phyloP scores from a whole-genome alignment of 768 basidiomycete genomes.

The Candolleomyces efflorescens region DNA sequence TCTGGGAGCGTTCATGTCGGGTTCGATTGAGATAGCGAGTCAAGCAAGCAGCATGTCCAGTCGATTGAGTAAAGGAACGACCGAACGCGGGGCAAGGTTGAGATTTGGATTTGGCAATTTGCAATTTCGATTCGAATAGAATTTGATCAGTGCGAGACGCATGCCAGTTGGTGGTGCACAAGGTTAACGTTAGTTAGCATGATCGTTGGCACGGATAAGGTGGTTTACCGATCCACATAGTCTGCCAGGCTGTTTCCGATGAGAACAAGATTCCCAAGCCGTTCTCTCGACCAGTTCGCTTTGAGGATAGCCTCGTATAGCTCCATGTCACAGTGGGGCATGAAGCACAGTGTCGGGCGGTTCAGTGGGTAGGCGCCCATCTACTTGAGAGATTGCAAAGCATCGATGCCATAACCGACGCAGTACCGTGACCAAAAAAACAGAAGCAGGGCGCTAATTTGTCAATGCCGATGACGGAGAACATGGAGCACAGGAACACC shows the following conservation, averaged over 20 bases:
- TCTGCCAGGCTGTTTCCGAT: constrained; percentile 64
- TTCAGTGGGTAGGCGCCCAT: constrained; percentile 33
- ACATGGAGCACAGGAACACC: constrained; percentile 22
- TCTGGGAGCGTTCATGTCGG: constrained; percentile 11
- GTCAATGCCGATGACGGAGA: background rate
- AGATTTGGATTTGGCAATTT: too few relatives aligned
- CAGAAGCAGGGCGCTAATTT: background rate
- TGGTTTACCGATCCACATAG: constrained; percentile 60
- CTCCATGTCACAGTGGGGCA: constrained; percentile 76
- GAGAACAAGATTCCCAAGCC: constrained; percentile 47
- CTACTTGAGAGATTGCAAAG: background rate
- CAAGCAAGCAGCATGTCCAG: background rate
- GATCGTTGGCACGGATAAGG: background rate
- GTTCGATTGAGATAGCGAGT: constrained; percentile 35
- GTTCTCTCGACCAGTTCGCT: constrained; percentile 52
- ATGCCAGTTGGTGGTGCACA: too few relatives aligned
- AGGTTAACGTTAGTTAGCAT: background rate
- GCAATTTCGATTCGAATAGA: too few relatives aligned
- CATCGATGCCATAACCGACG: too few relatives aligned
- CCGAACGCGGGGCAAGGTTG: background rate
- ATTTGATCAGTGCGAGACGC: too few relatives aligned
- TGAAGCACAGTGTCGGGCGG: constrained; percentile 61
- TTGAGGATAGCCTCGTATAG: constrained; percentile 65
- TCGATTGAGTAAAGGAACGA: constrained; percentile 4
- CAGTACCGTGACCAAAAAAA: too few relatives aligned